Conservation (phyloP, 768 basidiomycete genomes). For the Podaxis sp. region DNA sequence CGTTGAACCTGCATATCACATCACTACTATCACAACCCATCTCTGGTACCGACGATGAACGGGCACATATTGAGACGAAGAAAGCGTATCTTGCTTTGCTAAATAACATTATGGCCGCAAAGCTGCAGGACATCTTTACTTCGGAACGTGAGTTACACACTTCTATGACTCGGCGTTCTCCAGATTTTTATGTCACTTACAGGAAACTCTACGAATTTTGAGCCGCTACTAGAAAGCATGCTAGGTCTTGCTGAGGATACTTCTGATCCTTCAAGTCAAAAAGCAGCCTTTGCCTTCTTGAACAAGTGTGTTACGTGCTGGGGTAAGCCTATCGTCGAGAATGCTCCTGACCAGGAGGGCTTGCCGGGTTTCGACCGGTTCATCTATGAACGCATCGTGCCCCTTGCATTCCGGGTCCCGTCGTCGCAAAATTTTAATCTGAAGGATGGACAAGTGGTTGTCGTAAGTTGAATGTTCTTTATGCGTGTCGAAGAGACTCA, state of each 20-base stretch:
- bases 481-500: not conserved
- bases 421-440: slow-evolving; percentile 77
- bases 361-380: slow-evolving; percentile 92
- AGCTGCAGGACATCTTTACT: slow-evolving; percentile 78
- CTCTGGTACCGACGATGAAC: slow-evolving; percentile 81
- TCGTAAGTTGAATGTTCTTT: slow-evolving; percentile 49
- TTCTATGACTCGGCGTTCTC: not conserved
- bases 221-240: slow-evolving; percentile 72
- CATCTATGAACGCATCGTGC: slow-evolving; percentile 82
- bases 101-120: slow-evolving; percentile 75
- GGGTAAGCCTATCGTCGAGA: slow-evolving; percentile 44
- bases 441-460: slow-evolving; percentile 82
- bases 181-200: slow-evolving; percentile 3
- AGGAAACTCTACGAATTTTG: slow-evolving; percentile 57
- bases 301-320: slow-evolving; percentile 61
- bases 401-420: slow-evolving; percentile 77
- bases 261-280: slow-evolving; percentile 73
- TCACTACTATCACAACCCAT: slow-evolving; percentile 76
- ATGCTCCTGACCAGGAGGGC: slow-evolving; percentile 28
- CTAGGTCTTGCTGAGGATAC: slow-evolving; percentile 68
- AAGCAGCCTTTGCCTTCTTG: slow-evolving; percentile 77
- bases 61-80: slow-evolving; percentile 76
- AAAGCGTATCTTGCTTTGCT: slow-evolving; percentile 84
- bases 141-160: slow-evolving; percentile 66
- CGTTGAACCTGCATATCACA: slow-evolving; percentile 80